Percentiles rank a stretch among this genome's conserved stretches.
These are phyloP conservation scores for Umbilicus rupestris DNA, from an alignment of 164 flowering plant genomes.

Conservation along the genomic window DNA sequence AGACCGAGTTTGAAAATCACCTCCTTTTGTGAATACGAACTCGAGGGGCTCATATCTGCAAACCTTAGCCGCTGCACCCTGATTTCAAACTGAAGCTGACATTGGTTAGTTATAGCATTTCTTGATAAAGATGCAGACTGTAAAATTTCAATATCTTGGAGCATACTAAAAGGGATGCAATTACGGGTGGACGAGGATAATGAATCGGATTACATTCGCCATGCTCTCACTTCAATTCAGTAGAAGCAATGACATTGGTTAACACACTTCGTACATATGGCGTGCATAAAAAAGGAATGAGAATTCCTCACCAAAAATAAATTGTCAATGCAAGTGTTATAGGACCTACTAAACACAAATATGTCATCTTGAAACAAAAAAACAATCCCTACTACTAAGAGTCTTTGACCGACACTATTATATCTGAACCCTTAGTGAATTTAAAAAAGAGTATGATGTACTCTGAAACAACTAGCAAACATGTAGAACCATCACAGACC, in stretches of 20 bases:
- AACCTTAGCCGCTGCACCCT: constrained; percentile 65
- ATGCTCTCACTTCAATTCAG: not conserved
- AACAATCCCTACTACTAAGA: too few species aligned
- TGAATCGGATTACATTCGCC: not conserved
- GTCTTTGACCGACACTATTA: not conserved
- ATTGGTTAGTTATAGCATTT: not conserved
- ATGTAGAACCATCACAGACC: constrained; percentile 29
- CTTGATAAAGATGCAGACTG: not conserved
- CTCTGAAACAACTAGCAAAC: not conserved
- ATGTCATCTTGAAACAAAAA: too few species aligned
- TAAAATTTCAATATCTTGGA: not conserved
- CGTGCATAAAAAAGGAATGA: too few species aligned
- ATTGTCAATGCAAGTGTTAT: not conserved
- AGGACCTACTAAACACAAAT: not conserved
- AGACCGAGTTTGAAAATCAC: constrained; percentile 20
- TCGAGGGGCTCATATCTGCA: constrained; percentile 51
- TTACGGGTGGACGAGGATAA: not conserved
- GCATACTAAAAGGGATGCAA: not conserved
- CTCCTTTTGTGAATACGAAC: constrained; percentile 66
- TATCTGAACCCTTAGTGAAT: not conserved
- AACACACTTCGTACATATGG: too few species aligned
- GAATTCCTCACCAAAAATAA: too few species aligned
- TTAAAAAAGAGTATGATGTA: not conserved
- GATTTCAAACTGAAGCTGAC: constrained; percentile 41
- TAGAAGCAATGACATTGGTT: too few species aligned